A percentile compares a stretch with the other conserved stretches of the same genome.
phyloP scores from a whole-genome alignment of 495 filamentous ascomycete species.

The Parachaetomium inaequale region DNA sequence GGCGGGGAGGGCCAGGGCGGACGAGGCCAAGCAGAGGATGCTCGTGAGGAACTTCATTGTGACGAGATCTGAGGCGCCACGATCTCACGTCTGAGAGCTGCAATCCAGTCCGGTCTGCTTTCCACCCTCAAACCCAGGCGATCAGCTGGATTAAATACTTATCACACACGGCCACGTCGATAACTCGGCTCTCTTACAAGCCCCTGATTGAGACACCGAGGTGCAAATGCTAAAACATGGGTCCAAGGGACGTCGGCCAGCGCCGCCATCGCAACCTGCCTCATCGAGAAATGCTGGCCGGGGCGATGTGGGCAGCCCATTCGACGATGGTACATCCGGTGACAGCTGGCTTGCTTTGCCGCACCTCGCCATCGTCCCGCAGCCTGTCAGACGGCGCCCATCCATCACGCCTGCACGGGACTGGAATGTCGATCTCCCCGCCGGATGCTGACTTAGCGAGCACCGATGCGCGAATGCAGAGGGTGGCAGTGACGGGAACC shows the following conservation, averaged over 20 bases:
- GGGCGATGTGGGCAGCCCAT: neutral
- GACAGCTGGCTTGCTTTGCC: neutral
- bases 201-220: conserved; percentile 11
- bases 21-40: conserved; percentile 19
- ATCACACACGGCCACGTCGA: no score
- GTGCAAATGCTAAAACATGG: neutral
- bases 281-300: conserved; percentile 14
- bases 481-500: neutral
- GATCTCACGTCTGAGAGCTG: neutral
- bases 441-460: neutral
- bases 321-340: conserved; percentile 12
- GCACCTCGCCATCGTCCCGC: neutral
- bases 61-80: neutral
- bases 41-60: conserved; percentile 33
- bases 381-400: neutral
- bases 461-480: neutral
- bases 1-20: conserved; percentile 24
- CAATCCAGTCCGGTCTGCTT: neutral
- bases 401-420: neutral
- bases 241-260: neutral
- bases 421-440: neutral
- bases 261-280: conserved; percentile 14
- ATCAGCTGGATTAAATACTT: neutral
- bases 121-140: neutral
- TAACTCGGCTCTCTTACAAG: neutral